Evolutionary conservation across 805 yeast genomes (phyloP).

Genomic region (Pichia scutulata): DNA sequence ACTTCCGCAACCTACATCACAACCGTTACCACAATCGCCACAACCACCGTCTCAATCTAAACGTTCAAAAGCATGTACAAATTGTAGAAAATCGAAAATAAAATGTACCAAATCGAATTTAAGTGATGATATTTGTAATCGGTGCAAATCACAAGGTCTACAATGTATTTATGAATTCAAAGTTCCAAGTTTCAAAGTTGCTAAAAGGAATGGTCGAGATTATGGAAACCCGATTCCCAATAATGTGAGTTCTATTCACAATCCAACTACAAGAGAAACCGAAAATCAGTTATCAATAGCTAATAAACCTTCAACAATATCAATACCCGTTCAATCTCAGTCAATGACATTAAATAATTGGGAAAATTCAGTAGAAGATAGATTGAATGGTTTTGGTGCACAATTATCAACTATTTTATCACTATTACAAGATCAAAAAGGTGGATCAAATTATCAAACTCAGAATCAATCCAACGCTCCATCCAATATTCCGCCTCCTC

Average conservation of each 20-base stretch:
- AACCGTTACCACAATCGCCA: not conserved
- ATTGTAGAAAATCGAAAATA: slow-evolving; percentile 56
- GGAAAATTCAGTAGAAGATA: slow-evolving; percentile 32
- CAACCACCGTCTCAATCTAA: slow-evolving; percentile 7
- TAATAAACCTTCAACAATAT: not conserved
- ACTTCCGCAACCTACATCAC: not conserved
- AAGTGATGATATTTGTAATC: slow-evolving; percentile 43
- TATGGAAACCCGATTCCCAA: not conserved
- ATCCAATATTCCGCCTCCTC: not conserved
- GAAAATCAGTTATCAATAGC: not conserved
- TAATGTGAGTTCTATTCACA: not conserved
- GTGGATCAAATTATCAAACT: not conserved
- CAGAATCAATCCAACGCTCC: not conserved
- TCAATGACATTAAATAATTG: slow-evolving; percentile 15
- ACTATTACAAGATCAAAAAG: slow-evolving; percentile 25
- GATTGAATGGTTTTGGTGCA: slow-evolving; percentile 33
- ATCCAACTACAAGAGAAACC: not conserved
- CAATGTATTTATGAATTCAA: slow-evolving; percentile 53
- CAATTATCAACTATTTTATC: slow-evolving; percentile 32
- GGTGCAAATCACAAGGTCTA: slow-evolving; percentile 45
- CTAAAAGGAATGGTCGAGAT: not conserved
- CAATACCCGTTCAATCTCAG: not conserved
- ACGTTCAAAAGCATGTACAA: slow-evolving; percentile 47
- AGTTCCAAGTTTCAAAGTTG: slow-evolving; percentile 20
- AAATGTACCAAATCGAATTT: slow-evolving; percentile 43